A percentile compares a stretch with the other conserved stretches of the same genome.
Evolutionary conservation across 2,329 filamentous ascomycete species (phyloP).

Genomic region (Biscogniauxia mediterranea): DNA sequence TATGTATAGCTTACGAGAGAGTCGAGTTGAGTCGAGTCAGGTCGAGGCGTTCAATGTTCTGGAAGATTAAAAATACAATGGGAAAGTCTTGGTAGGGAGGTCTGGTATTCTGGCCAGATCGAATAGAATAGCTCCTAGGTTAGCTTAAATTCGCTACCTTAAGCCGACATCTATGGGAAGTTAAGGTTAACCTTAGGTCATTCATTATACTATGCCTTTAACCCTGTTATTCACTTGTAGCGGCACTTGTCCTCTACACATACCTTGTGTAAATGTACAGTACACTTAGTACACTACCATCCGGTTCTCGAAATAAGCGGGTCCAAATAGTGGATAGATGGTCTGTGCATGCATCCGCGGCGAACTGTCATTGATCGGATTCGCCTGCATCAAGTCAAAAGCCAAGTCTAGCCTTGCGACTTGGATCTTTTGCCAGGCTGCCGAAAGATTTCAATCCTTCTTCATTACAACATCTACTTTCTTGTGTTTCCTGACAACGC

Average conservation of each 20-base stretch:
- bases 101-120: conserved; percentile 14
- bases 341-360: conserved; percentile 7
- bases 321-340: conserved; percentile 4
- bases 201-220: background rate
- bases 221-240: background rate
- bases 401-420: conserved; percentile 16
- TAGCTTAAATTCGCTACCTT: background rate
- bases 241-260: background rate
- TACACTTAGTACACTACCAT: too few species aligned
- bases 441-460: conserved; percentile 7
- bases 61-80: too few species aligned
- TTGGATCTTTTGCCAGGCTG: conserved; percentile 12
- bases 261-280: too few species aligned
- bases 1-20: too few species aligned
- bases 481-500: conserved; percentile 1
- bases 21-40: too few species aligned
- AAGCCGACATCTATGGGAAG: too few species aligned
- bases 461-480: conserved; percentile 3
- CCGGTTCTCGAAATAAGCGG: background rate
- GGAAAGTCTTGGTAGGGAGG: too few species aligned
- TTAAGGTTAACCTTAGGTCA: background rate
- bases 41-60: too few species aligned
- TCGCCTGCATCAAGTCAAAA: conserved; percentile 15
- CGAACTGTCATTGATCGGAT: conserved; percentile 8
- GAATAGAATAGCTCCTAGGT: conserved; percentile 2